Evolutionary conservation across 2,329 filamentous ascomycete species (phyloP).

Genomic region (Pyrenophora seminiperda): DNA sequence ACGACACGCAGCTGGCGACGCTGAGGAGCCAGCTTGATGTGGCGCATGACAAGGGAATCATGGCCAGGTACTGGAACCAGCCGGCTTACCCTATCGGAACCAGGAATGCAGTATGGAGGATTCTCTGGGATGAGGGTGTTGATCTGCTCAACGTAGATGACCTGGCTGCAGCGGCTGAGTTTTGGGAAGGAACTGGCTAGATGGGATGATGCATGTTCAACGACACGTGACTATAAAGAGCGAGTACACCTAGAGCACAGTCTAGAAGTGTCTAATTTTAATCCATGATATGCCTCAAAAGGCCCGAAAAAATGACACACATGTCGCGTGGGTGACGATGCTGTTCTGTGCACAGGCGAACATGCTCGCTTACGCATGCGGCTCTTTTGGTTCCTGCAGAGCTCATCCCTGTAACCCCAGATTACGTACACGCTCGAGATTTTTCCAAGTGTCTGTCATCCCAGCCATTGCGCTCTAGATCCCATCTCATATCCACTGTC

Average conservation of each 20-base stretch:
- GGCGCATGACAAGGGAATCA: conserved; percentile 64
- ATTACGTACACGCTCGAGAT: conserved; percentile 23
- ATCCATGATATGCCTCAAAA: neutral
- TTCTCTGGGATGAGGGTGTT: conserved; percentile 62
- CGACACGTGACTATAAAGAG: neutral
- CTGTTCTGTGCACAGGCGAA: conserved; percentile 1
- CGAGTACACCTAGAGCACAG: neutral
- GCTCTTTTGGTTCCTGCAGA: conserved; percentile 23
- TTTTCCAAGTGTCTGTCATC: conserved; percentile 29
- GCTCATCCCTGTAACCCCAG: conserved; percentile 24
- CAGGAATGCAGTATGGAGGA: conserved; percentile 58
- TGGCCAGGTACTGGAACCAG: conserved; percentile 66
- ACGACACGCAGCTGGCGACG: conserved; percentile 56
- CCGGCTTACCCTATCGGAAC: conserved; percentile 62
- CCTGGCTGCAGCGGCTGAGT: conserved; percentile 55
- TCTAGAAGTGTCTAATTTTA: neutral
- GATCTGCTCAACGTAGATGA: conserved; percentile 69
- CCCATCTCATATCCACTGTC: conserved; percentile 8
- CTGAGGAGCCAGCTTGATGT: conserved; percentile 58
- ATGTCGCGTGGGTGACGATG: neutral
- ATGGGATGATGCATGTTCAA: neutral
- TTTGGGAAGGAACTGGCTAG: conserved; percentile 45
- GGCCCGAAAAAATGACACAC: neutral
- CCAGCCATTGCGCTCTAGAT: conserved; percentile 10
- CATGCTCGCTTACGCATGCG: conserved; percentile 14